Evolutionary conservation across 2,329 filamentous ascomycete species (phyloP).

Genomic region (Paracorniculantispora psalliotae): DNA sequence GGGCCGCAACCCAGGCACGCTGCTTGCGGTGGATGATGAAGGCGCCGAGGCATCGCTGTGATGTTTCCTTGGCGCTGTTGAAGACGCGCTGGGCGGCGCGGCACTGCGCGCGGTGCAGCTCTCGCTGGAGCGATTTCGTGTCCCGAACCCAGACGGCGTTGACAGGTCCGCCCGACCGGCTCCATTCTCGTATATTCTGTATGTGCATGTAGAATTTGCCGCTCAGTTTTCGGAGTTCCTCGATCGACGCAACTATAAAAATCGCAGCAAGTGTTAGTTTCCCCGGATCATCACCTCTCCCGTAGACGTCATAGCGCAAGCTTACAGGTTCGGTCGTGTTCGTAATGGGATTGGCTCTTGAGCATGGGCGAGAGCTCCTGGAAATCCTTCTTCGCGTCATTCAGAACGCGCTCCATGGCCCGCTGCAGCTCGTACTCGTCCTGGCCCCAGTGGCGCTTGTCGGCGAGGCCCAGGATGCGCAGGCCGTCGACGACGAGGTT

Average conservation of each 20-base stretch:
- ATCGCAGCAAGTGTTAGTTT: background rate
- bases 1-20: conserved; percentile 27
- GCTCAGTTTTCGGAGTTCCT: conserved; percentile 44
- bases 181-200: conserved; percentile 50
- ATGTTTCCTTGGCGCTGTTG: conserved; percentile 43
- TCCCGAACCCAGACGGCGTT: conserved; percentile 52
- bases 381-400: conserved; percentile 57
- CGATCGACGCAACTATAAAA: conserved; percentile 44
- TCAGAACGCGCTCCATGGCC: conserved; percentile 49
- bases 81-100: conserved; percentile 53
- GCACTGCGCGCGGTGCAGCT: conserved; percentile 55
- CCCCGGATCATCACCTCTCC: background rate
- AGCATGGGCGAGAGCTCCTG: conserved; percentile 52
- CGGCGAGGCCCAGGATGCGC: conserved; percentile 50
- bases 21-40: conserved; percentile 49
- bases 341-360: conserved; percentile 53
- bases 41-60: conserved; percentile 50
- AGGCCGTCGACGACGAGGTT: conserved; percentile 48
- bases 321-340: conserved; percentile 51
- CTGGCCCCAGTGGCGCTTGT: conserved; percentile 53
- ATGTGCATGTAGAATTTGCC: conserved; percentile 43
- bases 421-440: conserved; percentile 57
- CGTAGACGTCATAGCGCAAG: conserved; percentile 13
- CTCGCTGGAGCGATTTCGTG: conserved; percentile 42
- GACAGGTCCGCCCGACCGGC: conserved; percentile 48